Conservation (phyloP, 495 filamentous ascomycete genomes). For the Tuber brumale region DNA sequence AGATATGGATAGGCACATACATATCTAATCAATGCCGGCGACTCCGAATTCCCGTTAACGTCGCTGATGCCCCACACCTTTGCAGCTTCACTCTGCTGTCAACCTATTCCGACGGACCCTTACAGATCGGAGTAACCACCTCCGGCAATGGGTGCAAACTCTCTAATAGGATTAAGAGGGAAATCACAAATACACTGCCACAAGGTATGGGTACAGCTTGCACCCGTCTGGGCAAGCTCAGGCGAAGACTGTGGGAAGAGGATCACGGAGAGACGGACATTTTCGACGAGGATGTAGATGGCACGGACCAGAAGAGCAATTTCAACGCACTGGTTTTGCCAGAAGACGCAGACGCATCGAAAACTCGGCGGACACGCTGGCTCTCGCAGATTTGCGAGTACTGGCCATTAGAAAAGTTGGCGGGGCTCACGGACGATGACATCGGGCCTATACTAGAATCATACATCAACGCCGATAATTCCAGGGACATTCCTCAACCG, state of each 20-base stretch:
- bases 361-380: constrained; percentile 83
- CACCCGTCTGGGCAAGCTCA: constrained; percentile 66
- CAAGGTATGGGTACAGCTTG: constrained; percentile 76
- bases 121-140: constrained; percentile 93
- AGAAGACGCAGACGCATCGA: constrained; percentile 64
- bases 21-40: constrained; percentile 70
- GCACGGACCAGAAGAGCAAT: constrained; percentile 68
- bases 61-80: constrained; percentile 78
- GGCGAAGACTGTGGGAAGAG: constrained; percentile 72
- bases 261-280: constrained; percentile 54
- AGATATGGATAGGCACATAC: constrained; percentile 43
- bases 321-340: constrained; percentile 79
- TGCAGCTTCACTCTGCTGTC: constrained; percentile 81
- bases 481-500: neutral
- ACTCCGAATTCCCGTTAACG: constrained; percentile 85
- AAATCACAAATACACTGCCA: constrained; percentile 75
- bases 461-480: constrained; percentile 47
- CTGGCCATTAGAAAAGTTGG: constrained; percentile 82
- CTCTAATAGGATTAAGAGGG: constrained; percentile 78
- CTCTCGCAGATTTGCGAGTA: constrained; percentile 96
- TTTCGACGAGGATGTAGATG: constrained; percentile 73
- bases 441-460: constrained; percentile 63
- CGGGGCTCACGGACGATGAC: constrained; percentile 69
- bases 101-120: constrained; percentile 78
- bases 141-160: constrained; percentile 94